Evolutionary conservation across 2,329 filamentous ascomycete species (phyloP).

Genomic region (Beauveria medogensis): DNA sequence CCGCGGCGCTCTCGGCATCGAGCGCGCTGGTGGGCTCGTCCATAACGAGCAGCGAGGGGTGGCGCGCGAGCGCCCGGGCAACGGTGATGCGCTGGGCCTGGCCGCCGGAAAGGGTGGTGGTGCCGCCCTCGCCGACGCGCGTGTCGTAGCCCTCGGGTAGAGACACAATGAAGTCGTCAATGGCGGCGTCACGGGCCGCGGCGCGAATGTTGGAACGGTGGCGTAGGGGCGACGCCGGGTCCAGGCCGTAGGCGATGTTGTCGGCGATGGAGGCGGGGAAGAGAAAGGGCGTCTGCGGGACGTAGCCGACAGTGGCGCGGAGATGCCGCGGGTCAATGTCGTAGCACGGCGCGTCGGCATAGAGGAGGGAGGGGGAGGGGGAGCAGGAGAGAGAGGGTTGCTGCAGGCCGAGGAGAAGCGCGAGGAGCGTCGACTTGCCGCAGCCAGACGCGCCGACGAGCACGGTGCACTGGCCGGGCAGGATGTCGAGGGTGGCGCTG

Average conservation of each 20-base stretch:
- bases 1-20: slow-evolving; percentile 58
- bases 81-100: slow-evolving; percentile 78
- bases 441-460: slow-evolving; percentile 79
- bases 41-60: slow-evolving; percentile 65
- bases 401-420: slow-evolving; percentile 64
- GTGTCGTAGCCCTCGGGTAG: slow-evolving; percentile 57
- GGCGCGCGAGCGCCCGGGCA: slow-evolving; percentile 65
- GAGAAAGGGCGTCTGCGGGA: slow-evolving; percentile 63
- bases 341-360: slow-evolving; percentile 49
- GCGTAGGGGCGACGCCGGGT: slow-evolving; percentile 43
- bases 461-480: slow-evolving; percentile 57
- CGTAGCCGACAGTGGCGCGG: slow-evolving; percentile 55
- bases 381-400: slow-evolving; percentile 31
- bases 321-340: slow-evolving; percentile 53
- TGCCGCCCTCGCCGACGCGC: slow-evolving; percentile 56
- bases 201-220: slow-evolving; percentile 34
- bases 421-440: slow-evolving; percentile 82
- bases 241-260: slow-evolving; percentile 77
- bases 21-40: slow-evolving; percentile 84
- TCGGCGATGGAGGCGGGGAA: slow-evolving; percentile 70
- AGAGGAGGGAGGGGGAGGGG: slow-evolving; percentile 37
- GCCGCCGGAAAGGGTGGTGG: slow-evolving; percentile 58
- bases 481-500: slow-evolving; percentile 57
- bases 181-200: slow-evolving; percentile 52
- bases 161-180: slow-evolving; percentile 68